These are phyloP conservation scores for Mycogone perniciosa DNA, from an alignment of 2,329 filamentous ascomycete species.

Conservation along the genomic window DNA sequence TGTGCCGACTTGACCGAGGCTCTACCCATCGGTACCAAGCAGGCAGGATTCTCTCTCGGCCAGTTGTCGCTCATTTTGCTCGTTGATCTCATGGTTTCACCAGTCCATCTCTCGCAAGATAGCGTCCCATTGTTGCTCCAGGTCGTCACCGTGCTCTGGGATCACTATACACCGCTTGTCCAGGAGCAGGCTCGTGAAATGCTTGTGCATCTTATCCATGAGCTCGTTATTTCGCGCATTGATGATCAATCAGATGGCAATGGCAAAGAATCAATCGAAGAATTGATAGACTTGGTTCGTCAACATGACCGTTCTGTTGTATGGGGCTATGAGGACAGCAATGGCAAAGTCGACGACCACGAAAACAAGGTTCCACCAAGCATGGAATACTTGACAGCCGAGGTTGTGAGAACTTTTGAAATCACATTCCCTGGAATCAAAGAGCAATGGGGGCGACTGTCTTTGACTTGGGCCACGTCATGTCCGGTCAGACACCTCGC, in stretches of 20 bases:
- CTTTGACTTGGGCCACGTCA: slow-evolving; percentile 91
- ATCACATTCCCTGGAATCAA: slow-evolving; percentile 79
- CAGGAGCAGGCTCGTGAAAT: slow-evolving; percentile 97
- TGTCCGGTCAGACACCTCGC: slow-evolving; percentile 92
- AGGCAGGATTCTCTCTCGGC: slow-evolving; percentile 83
- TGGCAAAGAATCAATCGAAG: slow-evolving; percentile 72
- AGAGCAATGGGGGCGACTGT: slow-evolving; percentile 84
- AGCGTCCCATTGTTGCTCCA: slow-evolving; percentile 83
- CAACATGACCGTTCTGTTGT: slow-evolving; percentile 77
- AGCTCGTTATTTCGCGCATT: slow-evolving; percentile 76
- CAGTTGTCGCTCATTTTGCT: slow-evolving; percentile 89
- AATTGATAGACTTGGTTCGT: slow-evolving; percentile 80
- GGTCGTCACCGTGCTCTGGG: slow-evolving; percentile 90
- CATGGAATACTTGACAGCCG: slow-evolving; percentile 77
- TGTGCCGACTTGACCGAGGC: slow-evolving; percentile 77
- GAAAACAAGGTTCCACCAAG: slow-evolving; percentile 76
- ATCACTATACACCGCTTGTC: slow-evolving; percentile 90
- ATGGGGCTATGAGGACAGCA: slow-evolving; percentile 92
- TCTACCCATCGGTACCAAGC: slow-evolving; percentile 82
- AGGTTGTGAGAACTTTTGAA: slow-evolving; percentile 81
- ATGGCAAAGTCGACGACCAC: slow-evolving; percentile 66
- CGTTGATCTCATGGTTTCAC: slow-evolving; percentile 93
- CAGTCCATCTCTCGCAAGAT: slow-evolving; percentile 70
- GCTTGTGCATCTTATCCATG: slow-evolving; percentile 95
- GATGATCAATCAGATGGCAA: slow-evolving; percentile 58